Conservation (phyloP, 768 basidiomycete genomes). For the Russula vinacea region DNA sequence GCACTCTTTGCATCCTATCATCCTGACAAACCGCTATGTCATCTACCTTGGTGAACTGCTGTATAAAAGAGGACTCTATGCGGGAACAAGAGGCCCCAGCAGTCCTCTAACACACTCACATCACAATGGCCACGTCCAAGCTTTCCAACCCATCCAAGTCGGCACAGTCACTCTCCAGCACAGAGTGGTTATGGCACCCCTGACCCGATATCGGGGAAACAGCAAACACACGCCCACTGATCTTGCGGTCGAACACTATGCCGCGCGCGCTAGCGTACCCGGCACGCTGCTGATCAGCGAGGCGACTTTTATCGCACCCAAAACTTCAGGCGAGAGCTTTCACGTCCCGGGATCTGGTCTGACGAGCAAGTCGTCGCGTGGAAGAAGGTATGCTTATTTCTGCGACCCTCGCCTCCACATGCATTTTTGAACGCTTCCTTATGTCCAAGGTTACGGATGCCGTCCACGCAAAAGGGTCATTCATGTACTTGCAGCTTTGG, state of each 20-base stretch:
- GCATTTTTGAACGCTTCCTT: not conserved
- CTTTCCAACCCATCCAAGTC: conserved; percentile 47
- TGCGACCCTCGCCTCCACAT: not conserved
- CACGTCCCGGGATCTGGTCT: conserved; percentile 50
- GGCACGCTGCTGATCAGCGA: conserved; percentile 60
- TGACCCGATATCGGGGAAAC: conserved; percentile 47
- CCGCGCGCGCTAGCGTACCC: conserved; percentile 45
- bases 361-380: conserved; percentile 52
- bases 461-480: conserved; percentile 45
- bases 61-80: not conserved
- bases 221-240: conserved; percentile 38
- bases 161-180: conserved; percentile 46
- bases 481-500: conserved; percentile 50
- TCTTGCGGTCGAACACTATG: conserved; percentile 46
- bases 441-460: conserved; percentile 38
- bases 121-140: conserved; percentile 4
- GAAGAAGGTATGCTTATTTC: conserved; percentile 43
- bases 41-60: not conserved
- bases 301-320: conserved; percentile 50
- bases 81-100: not conserved
- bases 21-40: no score
- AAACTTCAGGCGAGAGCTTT: conserved; percentile 44
- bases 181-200: conserved; percentile 52
- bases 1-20: no score
- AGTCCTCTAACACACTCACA: not conserved